These are phyloP conservation scores for Podila minutissima DNA, from an alignment of 192 early-diverging fungal genomes.

Conservation along the genomic window DNA sequence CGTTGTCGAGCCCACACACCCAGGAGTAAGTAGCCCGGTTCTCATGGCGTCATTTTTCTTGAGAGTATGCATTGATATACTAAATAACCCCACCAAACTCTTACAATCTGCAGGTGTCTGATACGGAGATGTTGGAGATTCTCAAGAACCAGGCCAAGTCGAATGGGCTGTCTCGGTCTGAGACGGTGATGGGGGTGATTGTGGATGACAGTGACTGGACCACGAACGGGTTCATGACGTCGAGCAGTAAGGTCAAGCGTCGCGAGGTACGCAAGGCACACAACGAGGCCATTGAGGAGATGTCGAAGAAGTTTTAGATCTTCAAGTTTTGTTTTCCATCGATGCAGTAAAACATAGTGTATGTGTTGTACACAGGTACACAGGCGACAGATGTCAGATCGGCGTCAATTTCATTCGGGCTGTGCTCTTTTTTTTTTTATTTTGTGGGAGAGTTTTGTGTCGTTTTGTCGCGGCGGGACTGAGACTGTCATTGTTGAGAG, in stretches of 20 bases:
- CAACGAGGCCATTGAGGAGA: constrained; percentile 56
- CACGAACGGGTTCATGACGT: constrained; percentile 77
- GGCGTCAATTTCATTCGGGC: not conserved
- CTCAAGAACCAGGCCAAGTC: constrained; percentile 65
- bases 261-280: constrained; percentile 64
- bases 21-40: constrained; percentile 43
- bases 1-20: constrained; percentile 68
- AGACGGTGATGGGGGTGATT: constrained; percentile 68
- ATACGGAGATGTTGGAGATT: constrained; percentile 58
- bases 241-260: constrained; percentile 81
- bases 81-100: not conserved
- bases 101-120: constrained; percentile 11
- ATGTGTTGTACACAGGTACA: too few species aligned
- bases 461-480: not conserved
- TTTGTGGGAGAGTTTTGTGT: not conserved
- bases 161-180: constrained; percentile 66
- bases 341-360: too few species aligned
- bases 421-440: not conserved
- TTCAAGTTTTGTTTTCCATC: too few species aligned
- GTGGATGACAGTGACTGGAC: constrained; percentile 70
- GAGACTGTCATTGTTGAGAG: too few species aligned
- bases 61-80: not conserved
- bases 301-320: constrained; percentile 61
- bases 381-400: not conserved
- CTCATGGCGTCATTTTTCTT: not conserved